These are phyloP conservation scores for Fusarium tricinctum DNA, from an alignment of 2,329 filamentous ascomycete species.

Conservation along the genomic window DNA sequence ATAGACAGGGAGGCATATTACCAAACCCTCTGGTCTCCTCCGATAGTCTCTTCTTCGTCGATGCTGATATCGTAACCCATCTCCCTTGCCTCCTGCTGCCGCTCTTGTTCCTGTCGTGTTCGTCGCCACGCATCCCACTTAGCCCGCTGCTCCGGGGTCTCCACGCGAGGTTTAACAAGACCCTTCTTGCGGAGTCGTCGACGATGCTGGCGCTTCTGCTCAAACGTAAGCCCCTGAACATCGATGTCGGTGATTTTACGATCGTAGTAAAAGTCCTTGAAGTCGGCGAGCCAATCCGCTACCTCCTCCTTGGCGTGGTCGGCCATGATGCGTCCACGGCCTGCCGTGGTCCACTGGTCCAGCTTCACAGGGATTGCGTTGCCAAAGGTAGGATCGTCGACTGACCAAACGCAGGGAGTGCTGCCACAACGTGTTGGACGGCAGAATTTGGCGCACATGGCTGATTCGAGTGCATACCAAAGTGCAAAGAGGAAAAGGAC, in stretches of 20 bases:
- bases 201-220: conserved; percentile 63
- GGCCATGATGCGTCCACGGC: conserved; percentile 60
- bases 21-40: conserved; percentile 51
- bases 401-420: conserved; percentile 67
- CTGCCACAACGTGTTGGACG: conserved; percentile 65
- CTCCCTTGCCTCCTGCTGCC: conserved; percentile 56
- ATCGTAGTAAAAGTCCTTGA: conserved; percentile 61
- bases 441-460: conserved; percentile 68
- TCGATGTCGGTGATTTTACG: conserved; percentile 62
- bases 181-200: conserved; percentile 66
- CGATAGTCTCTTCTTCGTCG: conserved; percentile 52
- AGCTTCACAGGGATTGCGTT: conserved; percentile 72
- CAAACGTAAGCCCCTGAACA: conserved; percentile 60
- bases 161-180: conserved; percentile 54
- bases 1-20: conserved; percentile 11
- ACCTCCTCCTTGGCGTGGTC: conserved; percentile 59
- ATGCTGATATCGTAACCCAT: conserved; percentile 56
- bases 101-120: conserved; percentile 58
- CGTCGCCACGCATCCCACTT: conserved; percentile 63
- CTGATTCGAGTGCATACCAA: conserved; percentile 70
- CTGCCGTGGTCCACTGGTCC: conserved; percentile 71
- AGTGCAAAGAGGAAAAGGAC: conserved; percentile 59
- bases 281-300: conserved; percentile 63
- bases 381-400: conserved; percentile 72
- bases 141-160: conserved; percentile 58